A percentile compares a stretch with the other conserved stretches of the same genome.
Conservation (phyloP, 2,329 filamentous ascomycete genomes). For the Chaetomiaceae sp. region DNA sequence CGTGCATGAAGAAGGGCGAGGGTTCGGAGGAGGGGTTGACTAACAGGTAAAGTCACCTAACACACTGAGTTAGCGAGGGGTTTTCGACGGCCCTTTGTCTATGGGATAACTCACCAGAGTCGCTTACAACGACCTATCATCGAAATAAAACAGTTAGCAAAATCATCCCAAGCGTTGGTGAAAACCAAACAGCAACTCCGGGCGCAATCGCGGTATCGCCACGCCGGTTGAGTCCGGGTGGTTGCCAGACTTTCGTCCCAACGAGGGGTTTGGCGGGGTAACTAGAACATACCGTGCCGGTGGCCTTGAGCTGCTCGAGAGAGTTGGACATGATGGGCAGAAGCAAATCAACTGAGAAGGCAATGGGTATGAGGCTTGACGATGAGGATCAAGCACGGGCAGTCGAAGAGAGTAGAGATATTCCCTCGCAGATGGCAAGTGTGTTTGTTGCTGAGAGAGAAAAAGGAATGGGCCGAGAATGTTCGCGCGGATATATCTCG, state of each 20-base stretch:
- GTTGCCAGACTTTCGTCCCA: constrained; percentile 4
- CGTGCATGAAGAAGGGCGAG: neutral
- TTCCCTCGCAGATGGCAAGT: neutral
- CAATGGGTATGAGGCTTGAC: neutral
- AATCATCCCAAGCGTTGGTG: neutral
- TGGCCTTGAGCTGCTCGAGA: constrained; percentile 94
- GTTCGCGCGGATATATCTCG: neutral
- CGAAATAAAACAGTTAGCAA: constrained; percentile 24
- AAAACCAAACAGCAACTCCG: neutral
- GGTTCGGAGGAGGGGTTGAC: constrained; percentile 35
- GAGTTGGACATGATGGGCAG: constrained; percentile 69
- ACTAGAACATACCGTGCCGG: constrained; percentile 77
- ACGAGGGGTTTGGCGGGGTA: constrained; percentile 34
- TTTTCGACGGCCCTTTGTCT: neutral
- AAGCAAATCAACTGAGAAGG: neutral
- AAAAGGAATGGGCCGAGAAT: neutral
- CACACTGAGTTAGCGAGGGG: neutral
- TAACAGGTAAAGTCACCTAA: constrained; percentile 66
- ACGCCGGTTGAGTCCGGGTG: neutral
- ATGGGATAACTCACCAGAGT: constrained; percentile 64
- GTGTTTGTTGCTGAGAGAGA: neutral
- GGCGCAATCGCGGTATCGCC: neutral
- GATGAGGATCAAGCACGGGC: neutral
- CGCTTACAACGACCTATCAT: constrained; percentile 82
- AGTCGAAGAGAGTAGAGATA: neutral